Percentiles rank a stretch among this genome's conserved stretches.
Conservation (phyloP, 164 flowering plant genomes). For the Magnolia kwangsiensis region DNA sequence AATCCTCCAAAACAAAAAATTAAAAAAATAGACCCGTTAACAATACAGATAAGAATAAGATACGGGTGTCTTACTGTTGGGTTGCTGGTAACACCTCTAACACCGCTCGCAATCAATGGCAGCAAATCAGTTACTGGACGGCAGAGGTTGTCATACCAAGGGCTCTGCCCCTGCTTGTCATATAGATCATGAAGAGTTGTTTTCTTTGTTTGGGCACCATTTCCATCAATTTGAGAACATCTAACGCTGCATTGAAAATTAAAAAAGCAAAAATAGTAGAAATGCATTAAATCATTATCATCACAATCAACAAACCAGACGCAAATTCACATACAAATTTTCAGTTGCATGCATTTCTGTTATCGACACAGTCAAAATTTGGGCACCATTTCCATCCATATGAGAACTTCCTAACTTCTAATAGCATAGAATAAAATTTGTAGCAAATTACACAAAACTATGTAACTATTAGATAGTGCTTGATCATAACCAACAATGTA, state of each 20-base stretch:
- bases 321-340: no score
- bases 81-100: slow-evolving; percentile 97
- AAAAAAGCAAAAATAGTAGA: not conserved
- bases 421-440: no score
- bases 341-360: no score
- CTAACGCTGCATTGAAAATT: slow-evolving; percentile 41
- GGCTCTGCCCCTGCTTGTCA: slow-evolving; percentile 89
- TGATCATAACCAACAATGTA: no score
- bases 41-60: not conserved
- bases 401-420: no score
- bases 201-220: slow-evolving; percentile 50
- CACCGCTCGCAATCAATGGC: slow-evolving; percentile 82
- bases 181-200: slow-evolving; percentile 88
- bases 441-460: no score
- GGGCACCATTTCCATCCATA: no score
- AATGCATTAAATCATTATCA: not conserved
- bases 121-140: slow-evolving; percentile 95
- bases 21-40: not conserved
- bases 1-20: no score
- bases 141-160: slow-evolving; percentile 98
- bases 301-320: not conserved
- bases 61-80: slow-evolving; percentile 61
- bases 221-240: slow-evolving; percentile 62
- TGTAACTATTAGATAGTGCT: no score
- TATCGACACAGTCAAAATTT: no score